These are phyloP conservation scores for Schwanniomyces vanrijiae DNA, from an alignment of 805 yeast species.

Conservation along the genomic window DNA sequence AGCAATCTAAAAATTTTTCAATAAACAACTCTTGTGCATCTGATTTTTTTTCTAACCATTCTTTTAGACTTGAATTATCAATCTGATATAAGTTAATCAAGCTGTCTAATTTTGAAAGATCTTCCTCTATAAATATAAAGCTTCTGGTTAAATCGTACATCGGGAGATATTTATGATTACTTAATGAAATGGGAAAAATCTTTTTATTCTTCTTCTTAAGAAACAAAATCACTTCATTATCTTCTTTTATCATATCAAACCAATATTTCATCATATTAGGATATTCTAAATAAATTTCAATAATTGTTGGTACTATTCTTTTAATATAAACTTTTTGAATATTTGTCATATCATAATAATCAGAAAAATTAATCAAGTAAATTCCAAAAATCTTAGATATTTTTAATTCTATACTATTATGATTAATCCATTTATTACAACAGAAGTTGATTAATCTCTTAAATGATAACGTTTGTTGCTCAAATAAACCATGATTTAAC, in stretches of 20 bases:
- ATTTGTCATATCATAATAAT: conserved; percentile 5
- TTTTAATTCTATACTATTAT: not conserved
- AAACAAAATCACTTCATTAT: conserved; percentile 12
- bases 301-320: conserved; percentile 5
- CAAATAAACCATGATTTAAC: conserved; percentile 7
- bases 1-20: conserved; percentile 5
- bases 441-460: conserved; percentile 10
- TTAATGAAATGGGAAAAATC: not conserved
- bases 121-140: conserved; percentile 12
- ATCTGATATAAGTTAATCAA: not conserved
- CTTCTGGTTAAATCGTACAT: conserved; percentile 18
- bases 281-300: conserved; percentile 8
- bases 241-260: conserved; percentile 7
- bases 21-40: conserved; percentile 6
- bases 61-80: not conserved
- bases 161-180: conserved; percentile 14
- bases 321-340: conserved; percentile 8
- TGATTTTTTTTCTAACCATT: conserved; percentile 8
- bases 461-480: conserved; percentile 10
- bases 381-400: conserved; percentile 8
- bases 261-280: conserved; percentile 9
- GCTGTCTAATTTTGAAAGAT: conserved; percentile 2
- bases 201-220: conserved; percentile 1
- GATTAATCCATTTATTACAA: not conserved
- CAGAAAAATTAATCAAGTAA: conserved; percentile 6